Percentiles rank a stretch among this genome's conserved stretches.
Evolutionary conservation across 768 basidiomycete species (phyloP).

Genomic region (Rhizopogon vinicolor): DNA sequence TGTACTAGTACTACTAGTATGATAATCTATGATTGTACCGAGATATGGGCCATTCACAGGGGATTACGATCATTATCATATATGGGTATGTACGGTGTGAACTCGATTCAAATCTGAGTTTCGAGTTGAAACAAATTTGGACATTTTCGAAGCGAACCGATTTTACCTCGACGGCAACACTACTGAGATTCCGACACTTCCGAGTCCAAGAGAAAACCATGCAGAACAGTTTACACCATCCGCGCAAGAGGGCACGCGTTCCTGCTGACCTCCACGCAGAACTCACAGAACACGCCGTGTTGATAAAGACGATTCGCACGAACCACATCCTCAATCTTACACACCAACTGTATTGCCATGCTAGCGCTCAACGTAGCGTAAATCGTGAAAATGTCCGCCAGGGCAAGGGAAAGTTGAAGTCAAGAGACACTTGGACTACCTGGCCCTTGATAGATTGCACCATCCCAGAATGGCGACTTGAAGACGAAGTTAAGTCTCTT

Average conservation of each 20-base stretch:
- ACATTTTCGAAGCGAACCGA: too few relatives aligned
- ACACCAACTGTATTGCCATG: slow-evolving; percentile 38
- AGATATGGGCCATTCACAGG: too few relatives aligned
- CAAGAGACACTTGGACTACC: slow-evolving; percentile 58
- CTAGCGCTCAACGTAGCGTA: background rate
- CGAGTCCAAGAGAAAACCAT: background rate
- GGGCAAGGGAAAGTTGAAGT: slow-evolving; percentile 13
- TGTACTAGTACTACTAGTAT: too few relatives aligned
- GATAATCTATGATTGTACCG: too few relatives aligned
- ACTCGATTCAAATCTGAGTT: too few relatives aligned
- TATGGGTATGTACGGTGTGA: too few relatives aligned
- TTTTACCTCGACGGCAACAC: too few relatives aligned
- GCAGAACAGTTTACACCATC: background rate
- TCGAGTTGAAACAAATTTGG: too few relatives aligned
- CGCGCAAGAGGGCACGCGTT: slow-evolving; percentile 37
- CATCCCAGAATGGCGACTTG: slow-evolving; percentile 64
- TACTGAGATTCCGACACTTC: too few relatives aligned
- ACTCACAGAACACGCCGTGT: slow-evolving; percentile 60
- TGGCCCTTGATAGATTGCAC: slow-evolving; percentile 75
- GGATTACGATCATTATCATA: too few relatives aligned
- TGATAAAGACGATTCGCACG: slow-evolving; percentile 61
- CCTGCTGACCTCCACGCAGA: slow-evolving; percentile 57
- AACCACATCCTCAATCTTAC: slow-evolving; percentile 54
- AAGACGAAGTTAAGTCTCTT: slow-evolving; percentile 60
- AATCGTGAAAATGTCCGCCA: slow-evolving; percentile 22